phyloP scores from a whole-genome alignment of 1,284 basidiomycete genomes.

The Exsudoporus floridanus region DNA sequence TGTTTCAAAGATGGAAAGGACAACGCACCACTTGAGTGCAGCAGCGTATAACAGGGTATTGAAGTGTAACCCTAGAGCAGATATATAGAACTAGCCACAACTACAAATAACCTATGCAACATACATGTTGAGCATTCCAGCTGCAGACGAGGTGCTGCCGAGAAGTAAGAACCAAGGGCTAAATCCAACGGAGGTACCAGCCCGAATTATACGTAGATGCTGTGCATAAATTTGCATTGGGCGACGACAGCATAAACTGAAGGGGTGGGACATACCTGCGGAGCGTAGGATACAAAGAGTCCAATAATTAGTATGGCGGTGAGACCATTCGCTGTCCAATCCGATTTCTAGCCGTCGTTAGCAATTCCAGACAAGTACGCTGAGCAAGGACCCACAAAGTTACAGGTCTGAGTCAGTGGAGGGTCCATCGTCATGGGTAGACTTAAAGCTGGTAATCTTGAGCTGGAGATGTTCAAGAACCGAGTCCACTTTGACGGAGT shows the following conservation, averaged over 20 bases:
- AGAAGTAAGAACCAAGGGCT: slow-evolving; percentile 93
- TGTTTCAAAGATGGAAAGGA: background rate
- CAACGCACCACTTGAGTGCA: slow-evolving; percentile 71
- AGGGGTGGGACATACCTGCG: slow-evolving; percentile 59
- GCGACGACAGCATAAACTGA: background rate
- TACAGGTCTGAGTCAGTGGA: slow-evolving; percentile 6
- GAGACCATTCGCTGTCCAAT: slow-evolving; percentile 73
- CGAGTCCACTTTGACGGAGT: background rate
- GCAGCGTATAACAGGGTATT: slow-evolving; percentile 85
- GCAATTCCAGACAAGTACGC: background rate
- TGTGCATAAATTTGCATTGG: slow-evolving; percentile 29
- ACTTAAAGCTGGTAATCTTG: background rate
- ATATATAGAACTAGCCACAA: background rate
- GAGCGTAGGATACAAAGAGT: slow-evolving; percentile 83
- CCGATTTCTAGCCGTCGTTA: slow-evolving; percentile 56
- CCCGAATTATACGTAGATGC: slow-evolving; percentile 73
- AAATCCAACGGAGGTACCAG: slow-evolving; percentile 82
- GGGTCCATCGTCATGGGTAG: slow-evolving; percentile 11
- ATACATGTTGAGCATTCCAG: slow-evolving; percentile 81
- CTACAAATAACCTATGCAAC: slow-evolving; percentile 16
- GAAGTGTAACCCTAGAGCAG: slow-evolving; percentile 68
- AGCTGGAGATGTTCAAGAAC: too few species aligned
- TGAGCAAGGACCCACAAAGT: slow-evolving; percentile 16
- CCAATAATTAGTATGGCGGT: slow-evolving; percentile 77
- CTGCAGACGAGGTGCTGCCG: slow-evolving; percentile 82